Conservation (phyloP, 2,329 filamentous ascomycete genomes). For the Colletotrichum sansevieriae region DNA sequence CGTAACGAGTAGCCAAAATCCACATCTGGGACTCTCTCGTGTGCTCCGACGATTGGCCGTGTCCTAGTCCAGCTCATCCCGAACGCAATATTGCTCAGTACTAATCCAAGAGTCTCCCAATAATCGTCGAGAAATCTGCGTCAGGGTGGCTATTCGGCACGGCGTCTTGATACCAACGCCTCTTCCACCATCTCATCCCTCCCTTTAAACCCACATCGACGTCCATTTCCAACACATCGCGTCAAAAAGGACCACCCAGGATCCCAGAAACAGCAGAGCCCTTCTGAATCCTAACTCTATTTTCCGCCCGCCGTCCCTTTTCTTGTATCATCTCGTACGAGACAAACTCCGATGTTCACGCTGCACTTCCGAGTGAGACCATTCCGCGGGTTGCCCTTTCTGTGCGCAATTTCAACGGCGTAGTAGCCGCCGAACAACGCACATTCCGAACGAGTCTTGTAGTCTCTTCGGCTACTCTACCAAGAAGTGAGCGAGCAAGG, state of each 20-base stretch:
- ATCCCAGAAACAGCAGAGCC: constrained; percentile 25
- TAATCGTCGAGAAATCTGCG: constrained; percentile 5
- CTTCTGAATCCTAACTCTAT: constrained; percentile 34
- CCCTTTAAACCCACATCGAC: background rate
- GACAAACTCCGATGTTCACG: constrained; percentile 14
- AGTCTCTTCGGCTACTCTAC: constrained; percentile 13
- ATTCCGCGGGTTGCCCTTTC: constrained; percentile 5
- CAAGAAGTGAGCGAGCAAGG: background rate
- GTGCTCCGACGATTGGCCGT: constrained; percentile 8
- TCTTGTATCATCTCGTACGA: constrained; percentile 34
- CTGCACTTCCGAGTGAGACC: background rate
- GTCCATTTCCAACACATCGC: background rate
- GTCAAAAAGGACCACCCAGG: constrained; percentile 2
- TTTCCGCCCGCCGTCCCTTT: background rate
- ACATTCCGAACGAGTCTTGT: background rate
- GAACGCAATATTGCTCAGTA: background rate
- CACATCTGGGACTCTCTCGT: constrained; percentile 9
- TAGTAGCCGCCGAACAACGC: background rate
- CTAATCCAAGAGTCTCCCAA: background rate
- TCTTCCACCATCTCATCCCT: background rate
- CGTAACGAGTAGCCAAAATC: constrained; percentile 13
- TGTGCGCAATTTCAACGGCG: constrained; percentile 9
- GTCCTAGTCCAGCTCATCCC: constrained; percentile 13
- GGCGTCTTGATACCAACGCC: constrained; percentile 4
- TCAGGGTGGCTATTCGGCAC: constrained; percentile 25